Evolutionary conservation across 164 flowering plant species (phyloP), one percentile per base, ranked within the genome.

Genomic region (Euptelea pleiosperma): DNA sequence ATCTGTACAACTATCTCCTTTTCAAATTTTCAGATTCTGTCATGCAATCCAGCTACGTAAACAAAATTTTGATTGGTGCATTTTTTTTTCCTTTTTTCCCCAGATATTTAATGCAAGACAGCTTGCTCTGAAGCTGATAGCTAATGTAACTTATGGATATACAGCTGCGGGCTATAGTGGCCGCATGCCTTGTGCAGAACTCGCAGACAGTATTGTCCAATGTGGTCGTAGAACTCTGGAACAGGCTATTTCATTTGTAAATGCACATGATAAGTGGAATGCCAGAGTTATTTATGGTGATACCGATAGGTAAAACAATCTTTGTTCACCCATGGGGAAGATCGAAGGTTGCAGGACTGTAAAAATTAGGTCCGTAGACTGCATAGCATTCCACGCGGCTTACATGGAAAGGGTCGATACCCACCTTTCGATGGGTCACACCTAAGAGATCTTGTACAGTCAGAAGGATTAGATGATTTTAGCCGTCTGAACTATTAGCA

Each of bases 81-180:
- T 43, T 39, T 1, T 37, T 37, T 47, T 36, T 18, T 14, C 15
- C 19, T 47, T 55, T 46, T 30, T 28, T 19, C 24, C 31, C 8
- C 84, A 89, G 97, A 86, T 94, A 76, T 84, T 83, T 56, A 79
- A 94, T 71, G 87, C 99, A 33, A 85, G 99, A 66, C 97, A 94
- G 70, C 95, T 94, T 66, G 99, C 99, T 63, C 58, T 94, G 73
- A 94, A 94, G 79, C 73, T 94, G 62, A 94, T 94, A 73, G 78
- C 97, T 59, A 94, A 94, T 75, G 99, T 94, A 18, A 94, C 97
- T 4, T 94, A 94, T 71, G 99, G 99, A 30, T 94, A 86, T 61
- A 86, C 99, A 37, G 99, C 99, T 61, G 99, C 99, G 73, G 99
- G 96, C 33, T 91, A 88, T 73, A 91, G 99, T 76, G 99, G 99